Evolutionary conservation across 257 asterid species (phyloP).

Genomic region (Petunia axillaris): DNA sequence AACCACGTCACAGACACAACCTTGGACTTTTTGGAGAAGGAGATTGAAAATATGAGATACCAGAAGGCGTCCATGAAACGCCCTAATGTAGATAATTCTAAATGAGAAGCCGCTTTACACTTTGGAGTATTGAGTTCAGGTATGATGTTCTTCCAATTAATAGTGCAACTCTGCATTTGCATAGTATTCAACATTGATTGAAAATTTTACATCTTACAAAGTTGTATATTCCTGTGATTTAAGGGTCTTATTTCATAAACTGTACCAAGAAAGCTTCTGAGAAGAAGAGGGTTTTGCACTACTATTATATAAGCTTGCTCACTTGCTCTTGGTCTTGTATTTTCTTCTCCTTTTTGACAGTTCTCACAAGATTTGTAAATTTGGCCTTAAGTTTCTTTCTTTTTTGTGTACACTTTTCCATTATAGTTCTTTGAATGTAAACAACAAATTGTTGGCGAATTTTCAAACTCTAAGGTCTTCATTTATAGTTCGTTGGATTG

Average conservation of each 20-base stretch:
- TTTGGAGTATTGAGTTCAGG: slow-evolving; percentile 16
- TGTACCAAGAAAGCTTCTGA: no score
- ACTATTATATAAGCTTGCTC: no score
- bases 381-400: no score
- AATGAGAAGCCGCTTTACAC: slow-evolving; percentile 27
- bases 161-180: slow-evolving; percentile 1
- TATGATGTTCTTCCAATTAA: slow-evolving; percentile 21
- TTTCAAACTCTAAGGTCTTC: no score
- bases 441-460: no score
- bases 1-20: slow-evolving; percentile 90
- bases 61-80: slow-evolving; percentile 67
- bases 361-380: no score
- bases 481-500: no score
- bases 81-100: slow-evolving; percentile 36
- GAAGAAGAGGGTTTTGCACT: no score
- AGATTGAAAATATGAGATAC: slow-evolving; percentile 64
- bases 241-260: not conserved
- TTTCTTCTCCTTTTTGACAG: no score
- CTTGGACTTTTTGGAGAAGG: slow-evolving; percentile 75
- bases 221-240: not conserved
- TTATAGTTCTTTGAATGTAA: no score
- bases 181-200: not conserved
- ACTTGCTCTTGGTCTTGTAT: no score
- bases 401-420: no score
- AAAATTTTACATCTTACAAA: not conserved